Evolutionary conservation across 768 basidiomycete species (phyloP).

Genomic region (Paxillus involutus): DNA sequence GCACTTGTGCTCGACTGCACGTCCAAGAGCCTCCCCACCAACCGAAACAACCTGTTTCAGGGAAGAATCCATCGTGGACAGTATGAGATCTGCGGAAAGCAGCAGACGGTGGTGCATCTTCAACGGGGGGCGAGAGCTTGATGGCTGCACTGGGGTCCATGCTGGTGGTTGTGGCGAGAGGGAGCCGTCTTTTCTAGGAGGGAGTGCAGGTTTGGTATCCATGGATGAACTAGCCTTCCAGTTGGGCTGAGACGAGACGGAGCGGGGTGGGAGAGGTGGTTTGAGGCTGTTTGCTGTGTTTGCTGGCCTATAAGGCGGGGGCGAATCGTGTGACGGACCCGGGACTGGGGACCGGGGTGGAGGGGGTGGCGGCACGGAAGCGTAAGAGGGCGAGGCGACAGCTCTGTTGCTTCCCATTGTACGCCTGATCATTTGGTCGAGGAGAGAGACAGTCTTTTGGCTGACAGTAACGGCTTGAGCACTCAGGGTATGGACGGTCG

Average conservation of each 20-base stretch:
- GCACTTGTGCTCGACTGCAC: slow-evolving; percentile 57
- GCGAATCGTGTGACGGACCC: neutral
- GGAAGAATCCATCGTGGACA: slow-evolving; percentile 63
- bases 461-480: slow-evolving; percentile 69
- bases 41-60: slow-evolving; percentile 51
- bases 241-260: neutral
- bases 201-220: slow-evolving; percentile 18
- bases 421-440: slow-evolving; percentile 59
- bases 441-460: slow-evolving; percentile 55
- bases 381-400: neutral
- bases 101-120: slow-evolving; percentile 49
- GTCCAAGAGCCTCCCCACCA: slow-evolving; percentile 46
- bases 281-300: slow-evolving; percentile 1
- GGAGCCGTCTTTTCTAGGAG: slow-evolving; percentile 7
- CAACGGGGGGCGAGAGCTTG: slow-evolving; percentile 19
- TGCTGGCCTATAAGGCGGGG: neutral
- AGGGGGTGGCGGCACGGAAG: neutral
- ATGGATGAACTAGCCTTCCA: neutral
- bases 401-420: slow-evolving; percentile 49
- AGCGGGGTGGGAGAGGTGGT: slow-evolving; percentile 3
- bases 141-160: neutral
- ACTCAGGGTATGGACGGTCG: slow-evolving; percentile 61
- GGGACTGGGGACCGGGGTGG: neutral
- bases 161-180: slow-evolving; percentile 12
- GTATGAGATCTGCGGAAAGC: slow-evolving; percentile 64